Percentiles rank a stretch among this genome's conserved stretches.
These are phyloP conservation scores for Dryadomyces quercus-mongolicae DNA, from an alignment of 2,329 filamentous ascomycete genomes.

Conservation along the genomic window DNA sequence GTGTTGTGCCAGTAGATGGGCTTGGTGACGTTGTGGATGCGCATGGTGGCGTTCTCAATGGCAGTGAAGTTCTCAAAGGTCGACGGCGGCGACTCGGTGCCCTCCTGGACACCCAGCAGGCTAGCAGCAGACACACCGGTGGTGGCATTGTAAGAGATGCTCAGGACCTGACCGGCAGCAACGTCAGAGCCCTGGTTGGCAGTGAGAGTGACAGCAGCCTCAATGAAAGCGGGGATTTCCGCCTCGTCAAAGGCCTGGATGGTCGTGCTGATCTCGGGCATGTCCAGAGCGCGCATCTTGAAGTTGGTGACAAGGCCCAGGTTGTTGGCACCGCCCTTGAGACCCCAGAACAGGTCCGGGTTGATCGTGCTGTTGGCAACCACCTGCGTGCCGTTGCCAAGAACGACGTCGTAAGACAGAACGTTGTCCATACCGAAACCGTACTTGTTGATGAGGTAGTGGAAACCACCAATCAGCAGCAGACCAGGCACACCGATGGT, in stretches of 20 bases:
- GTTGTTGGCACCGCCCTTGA: slow-evolving; percentile 30
- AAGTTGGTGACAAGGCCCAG: slow-evolving; percentile 13
- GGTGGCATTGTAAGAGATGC: slow-evolving; percentile 18
- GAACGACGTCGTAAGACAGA: slow-evolving; percentile 25
- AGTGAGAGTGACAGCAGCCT: slow-evolving; percentile 16
- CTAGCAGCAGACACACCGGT: slow-evolving; percentile 14
- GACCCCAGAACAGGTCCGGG: slow-evolving; percentile 27
- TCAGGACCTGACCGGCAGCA: slow-evolving; percentile 21
- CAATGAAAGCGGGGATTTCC: slow-evolving; percentile 14
- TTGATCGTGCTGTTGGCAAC: slow-evolving; percentile 21
- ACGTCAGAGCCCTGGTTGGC: slow-evolving; percentile 14
- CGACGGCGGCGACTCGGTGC: slow-evolving; percentile 19
- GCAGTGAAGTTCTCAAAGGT: slow-evolving; percentile 20
- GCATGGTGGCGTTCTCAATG: slow-evolving; percentile 13
- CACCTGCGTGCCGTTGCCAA: slow-evolving; percentile 24
- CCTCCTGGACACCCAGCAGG: slow-evolving; percentile 23
- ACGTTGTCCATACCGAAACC: slow-evolving; percentile 27
- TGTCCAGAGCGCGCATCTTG: slow-evolving; percentile 8
- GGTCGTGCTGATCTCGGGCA: slow-evolving; percentile 19
- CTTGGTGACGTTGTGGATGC: slow-evolving; percentile 17
- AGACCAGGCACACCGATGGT: slow-evolving; percentile 20
- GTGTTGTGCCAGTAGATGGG: slow-evolving; percentile 16
- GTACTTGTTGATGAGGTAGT: slow-evolving; percentile 15
- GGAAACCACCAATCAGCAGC: slow-evolving; percentile 22
- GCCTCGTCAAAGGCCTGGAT: slow-evolving; percentile 19